Evolutionary conservation across 768 basidiomycete species (phyloP), one percentile per base, ranked within the genome.

Genomic region (Boletus coccyginus): DNA sequence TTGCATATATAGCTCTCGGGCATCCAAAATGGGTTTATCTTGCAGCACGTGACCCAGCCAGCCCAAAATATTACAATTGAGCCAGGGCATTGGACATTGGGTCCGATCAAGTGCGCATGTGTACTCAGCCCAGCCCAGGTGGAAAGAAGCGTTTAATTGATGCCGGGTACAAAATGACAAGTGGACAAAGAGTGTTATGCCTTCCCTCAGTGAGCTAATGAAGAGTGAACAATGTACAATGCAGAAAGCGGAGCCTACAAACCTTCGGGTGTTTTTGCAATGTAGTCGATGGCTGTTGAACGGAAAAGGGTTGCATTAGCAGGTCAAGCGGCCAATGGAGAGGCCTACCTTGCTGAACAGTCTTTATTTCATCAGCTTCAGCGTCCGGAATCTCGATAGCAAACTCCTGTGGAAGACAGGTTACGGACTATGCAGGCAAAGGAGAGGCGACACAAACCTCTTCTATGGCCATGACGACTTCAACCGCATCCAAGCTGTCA

Each of bases 391-490:
- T 99, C 75, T 98, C 97, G 70, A 99, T 95, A 31, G 84, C 81
- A 71, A 99, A 99, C 68, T 98, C 97, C 93, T 98, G 64, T 36
- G 17, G 52, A 33, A 43, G 17, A 7, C 16, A 38, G 4, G 8
- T 53, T 21, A 51, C 52, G 50, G 39, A 17, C 52, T 57, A 40
- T 40, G 40, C 52, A 19, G 42, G 53, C 45, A 21, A n/a, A 53
- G 35, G 31, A 39, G 42, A 53, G 41, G 53, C 49, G 19, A 38
- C 24, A 27, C 60, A 50, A 63, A 85, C 88, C 84, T 94, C 97
- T 77, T 99, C 97, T 63, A 99, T 88, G 40, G 96, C 94, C 94
- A 99, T 97, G 65, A 98, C 92, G 29, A 98, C 94, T 73, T 99
- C 97, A 19, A 99, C 95, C 19, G 94, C 84, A 72, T 99, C 97